Percentiles rank a stretch among this genome's conserved stretches.
These are phyloP conservation scores for Trypanosomatidae sp. DNA, from an alignment of 208 protist species.

Conservation along the genomic window DNA sequence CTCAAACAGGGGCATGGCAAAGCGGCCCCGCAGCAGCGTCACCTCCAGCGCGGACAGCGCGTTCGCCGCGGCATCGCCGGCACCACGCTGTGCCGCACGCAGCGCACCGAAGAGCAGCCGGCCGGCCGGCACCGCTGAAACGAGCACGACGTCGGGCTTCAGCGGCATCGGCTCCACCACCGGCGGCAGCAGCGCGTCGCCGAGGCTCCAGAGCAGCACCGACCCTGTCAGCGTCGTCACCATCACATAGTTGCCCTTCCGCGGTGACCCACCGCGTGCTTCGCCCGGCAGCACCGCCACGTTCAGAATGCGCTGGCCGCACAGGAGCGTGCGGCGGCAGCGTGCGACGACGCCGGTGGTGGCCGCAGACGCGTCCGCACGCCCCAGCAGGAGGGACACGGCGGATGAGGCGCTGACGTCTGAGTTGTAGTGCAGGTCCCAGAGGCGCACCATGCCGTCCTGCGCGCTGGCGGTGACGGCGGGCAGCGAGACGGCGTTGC, in stretches of 20 bases:
- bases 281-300: slow-evolving; percentile 42
- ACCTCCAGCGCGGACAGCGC: slow-evolving; percentile 24
- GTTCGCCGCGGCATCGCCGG: neutral
- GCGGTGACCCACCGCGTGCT: neutral
- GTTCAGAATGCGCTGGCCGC: slow-evolving; percentile 75
- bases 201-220: slow-evolving; percentile 54
- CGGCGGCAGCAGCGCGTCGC: slow-evolving; percentile 31
- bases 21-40: slow-evolving; percentile 64
- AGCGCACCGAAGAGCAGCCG: slow-evolving; percentile 49
- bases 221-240: slow-evolving; percentile 27
- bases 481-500: slow-evolving; percentile 9
- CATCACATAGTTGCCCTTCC: slow-evolving; percentile 16
- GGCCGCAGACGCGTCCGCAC: neutral
- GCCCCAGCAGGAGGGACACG: neutral
- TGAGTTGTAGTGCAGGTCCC: slow-evolving; percentile 49
- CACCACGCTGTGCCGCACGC: slow-evolving; percentile 1
- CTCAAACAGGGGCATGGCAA: slow-evolving; percentile 72
- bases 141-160: slow-evolving; percentile 46
- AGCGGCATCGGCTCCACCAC: slow-evolving; percentile 58
- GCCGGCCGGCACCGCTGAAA: slow-evolving; percentile 35
- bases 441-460: slow-evolving; percentile 72
- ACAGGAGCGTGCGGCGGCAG: slow-evolving; percentile 76
- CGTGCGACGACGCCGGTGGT: slow-evolving; percentile 22
- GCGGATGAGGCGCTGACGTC: neutral
- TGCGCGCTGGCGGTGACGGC: slow-evolving; percentile 70